Evolutionary conservation across 495 filamentous ascomycete species (phyloP).

Genomic region (Cercophora newfieldiana): DNA sequence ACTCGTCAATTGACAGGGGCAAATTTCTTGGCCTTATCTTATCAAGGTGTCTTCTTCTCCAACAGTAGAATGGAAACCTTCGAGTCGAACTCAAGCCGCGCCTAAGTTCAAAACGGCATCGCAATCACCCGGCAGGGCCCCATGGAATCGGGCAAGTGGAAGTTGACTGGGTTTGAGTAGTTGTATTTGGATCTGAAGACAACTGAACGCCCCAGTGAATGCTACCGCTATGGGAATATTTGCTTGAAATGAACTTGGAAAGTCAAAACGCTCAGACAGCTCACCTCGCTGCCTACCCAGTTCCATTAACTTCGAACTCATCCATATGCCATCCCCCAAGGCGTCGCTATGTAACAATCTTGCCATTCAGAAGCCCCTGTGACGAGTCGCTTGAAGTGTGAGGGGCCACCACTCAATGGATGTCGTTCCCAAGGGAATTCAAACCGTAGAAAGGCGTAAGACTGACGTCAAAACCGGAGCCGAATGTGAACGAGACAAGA

Average conservation of each 20-base stretch:
- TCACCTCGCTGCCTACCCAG: too few relatives aligned
- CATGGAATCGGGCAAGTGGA: too few relatives aligned
- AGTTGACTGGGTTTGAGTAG: too few relatives aligned
- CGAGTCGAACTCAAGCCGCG: background rate
- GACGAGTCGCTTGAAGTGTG: constrained; percentile 1
- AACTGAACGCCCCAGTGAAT: too few relatives aligned
- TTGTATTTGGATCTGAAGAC: too few relatives aligned
- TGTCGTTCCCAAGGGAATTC: constrained; percentile 20
- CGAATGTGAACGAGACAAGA: constrained; percentile 41
- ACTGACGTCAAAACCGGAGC: constrained; percentile 26
- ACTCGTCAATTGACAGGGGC: constrained; percentile 6
- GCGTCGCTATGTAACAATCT: constrained; percentile 14
- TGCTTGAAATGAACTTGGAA: too few relatives aligned
- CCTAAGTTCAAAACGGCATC: background rate
- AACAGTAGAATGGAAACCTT: background rate
- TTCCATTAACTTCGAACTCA: too few relatives aligned
- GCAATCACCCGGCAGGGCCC: background rate
- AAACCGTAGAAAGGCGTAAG: constrained; percentile 14
- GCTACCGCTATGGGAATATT: too few relatives aligned
- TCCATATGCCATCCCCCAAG: background rate
- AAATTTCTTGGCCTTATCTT: constrained; percentile 14
- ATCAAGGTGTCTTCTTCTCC: constrained; percentile 13
- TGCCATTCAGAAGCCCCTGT: constrained; percentile 11
- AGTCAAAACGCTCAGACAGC: too few relatives aligned
- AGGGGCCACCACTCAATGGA: background rate